A percentile compares a stretch with the other conserved stretches of the same genome.
Evolutionary conservation across 2,329 filamentous ascomycete species (phyloP).

Genomic region (Alternaria incomplexa): DNA sequence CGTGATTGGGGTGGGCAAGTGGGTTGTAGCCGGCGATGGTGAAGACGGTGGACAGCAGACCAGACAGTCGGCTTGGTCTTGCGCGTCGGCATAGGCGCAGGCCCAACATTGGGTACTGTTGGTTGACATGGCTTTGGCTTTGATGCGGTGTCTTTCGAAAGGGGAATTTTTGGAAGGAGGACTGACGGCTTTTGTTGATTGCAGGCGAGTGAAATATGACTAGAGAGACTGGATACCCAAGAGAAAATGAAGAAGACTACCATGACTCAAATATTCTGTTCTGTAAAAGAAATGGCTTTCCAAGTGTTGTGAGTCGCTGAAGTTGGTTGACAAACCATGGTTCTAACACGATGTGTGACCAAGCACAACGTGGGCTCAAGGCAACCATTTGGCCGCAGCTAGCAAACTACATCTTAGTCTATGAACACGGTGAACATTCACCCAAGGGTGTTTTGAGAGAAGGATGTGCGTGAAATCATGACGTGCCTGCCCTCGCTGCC

Average conservation of each 20-base stretch:
- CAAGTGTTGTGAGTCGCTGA: not conserved
- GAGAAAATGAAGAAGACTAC: not conserved
- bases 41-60: not conserved
- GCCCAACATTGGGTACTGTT: not conserved
- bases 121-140: not conserved
- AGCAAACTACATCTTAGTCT: not conserved
- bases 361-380: not conserved
- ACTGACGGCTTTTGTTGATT: not conserved
- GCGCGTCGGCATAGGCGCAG: not conserved
- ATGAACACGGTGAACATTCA: not conserved
- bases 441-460: not conserved
- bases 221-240: not conserved
- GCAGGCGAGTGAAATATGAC: not conserved
- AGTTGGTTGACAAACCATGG: not conserved
- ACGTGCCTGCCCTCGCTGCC: not conserved
- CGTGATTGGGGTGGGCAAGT: not conserved
- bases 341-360: not conserved
- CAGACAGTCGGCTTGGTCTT: not conserved
- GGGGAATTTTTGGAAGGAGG: not conserved
- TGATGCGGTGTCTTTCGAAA: not conserved
- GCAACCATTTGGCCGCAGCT: not conserved
- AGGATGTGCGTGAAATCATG: too few relatives aligned
- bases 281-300: not conserved
- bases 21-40: not conserved
- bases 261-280: not conserved